Evolutionary conservation across 78 protist genomes (phyloP).

Genomic region (slime mould (Dictyostelium discoideum)): dicty_2.7 NC_007088.5:889001-889500

Average conservation of each 20-base stretch:
- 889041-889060: background rate
- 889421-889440: background rate
- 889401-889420: background rate
- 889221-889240: background rate
- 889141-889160: conserved; percentile 42
- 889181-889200: conserved; percentile 44
- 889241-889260: background rate
- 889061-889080: background rate
- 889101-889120: conserved; percentile 17
- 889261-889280: background rate
- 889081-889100: background rate
- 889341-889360: background rate
- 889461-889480: background rate
- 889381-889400: background rate
- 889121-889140: conserved; percentile 48
- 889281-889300: background rate
- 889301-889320: background rate
- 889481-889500: no score
- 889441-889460: background rate
- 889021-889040: background rate
- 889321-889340: background rate
- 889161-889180: conserved; percentile 44
- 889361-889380: background rate
- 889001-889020: background rate
- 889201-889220: conserved; percentile 17